A percentile compares a stretch with the other conserved stretches of the same genome.
phyloP scores from a whole-genome alignment of 345 rosid genomes.

The Gossypium thurberi region DNA sequence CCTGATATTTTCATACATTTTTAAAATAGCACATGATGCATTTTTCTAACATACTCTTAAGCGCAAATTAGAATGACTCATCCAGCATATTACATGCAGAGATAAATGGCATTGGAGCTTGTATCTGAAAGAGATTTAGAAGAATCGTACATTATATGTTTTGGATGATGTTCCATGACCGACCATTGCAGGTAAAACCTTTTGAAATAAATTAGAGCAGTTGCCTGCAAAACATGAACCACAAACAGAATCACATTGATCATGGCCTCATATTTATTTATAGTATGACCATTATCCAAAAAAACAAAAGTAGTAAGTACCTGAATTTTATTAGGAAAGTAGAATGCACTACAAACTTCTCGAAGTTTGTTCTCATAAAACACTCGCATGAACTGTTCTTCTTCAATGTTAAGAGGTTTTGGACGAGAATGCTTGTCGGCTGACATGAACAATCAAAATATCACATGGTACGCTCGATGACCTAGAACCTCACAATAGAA shows the following conservation, averaged over 20 bases:
- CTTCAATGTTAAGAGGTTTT: slow-evolving; percentile 75
- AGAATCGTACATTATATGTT: slow-evolving; percentile 71
- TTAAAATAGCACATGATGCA: neutral
- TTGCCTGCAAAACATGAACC: slow-evolving; percentile 53
- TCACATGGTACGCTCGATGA: neutral
- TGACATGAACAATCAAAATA: slow-evolving; percentile 17
- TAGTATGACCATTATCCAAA: neutral
- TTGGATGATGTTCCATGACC: slow-evolving; percentile 98
- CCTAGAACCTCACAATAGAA: neutral
- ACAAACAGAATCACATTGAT: slow-evolving; percentile 9
- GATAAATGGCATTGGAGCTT: neutral
- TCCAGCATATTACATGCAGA: neutral
- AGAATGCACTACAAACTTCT: slow-evolving; percentile 94
- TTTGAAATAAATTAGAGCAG: slow-evolving; percentile 90
- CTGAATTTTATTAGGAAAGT: slow-evolving; percentile 97
- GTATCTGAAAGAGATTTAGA: slow-evolving; percentile 12
- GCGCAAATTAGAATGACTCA: neutral
- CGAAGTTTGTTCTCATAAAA: slow-evolving; percentile 85
- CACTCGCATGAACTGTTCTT: slow-evolving; percentile 82
- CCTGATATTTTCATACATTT: neutral
- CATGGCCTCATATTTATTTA: neutral
- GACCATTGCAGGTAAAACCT: slow-evolving; percentile 98
- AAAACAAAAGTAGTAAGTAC: slow-evolving; percentile 24
- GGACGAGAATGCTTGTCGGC: slow-evolving; percentile 78
- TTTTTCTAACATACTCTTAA: neutral